Evolutionary conservation across 441 rosid species (phyloP).

Genomic region (Flueggea neowawraea): DNA sequence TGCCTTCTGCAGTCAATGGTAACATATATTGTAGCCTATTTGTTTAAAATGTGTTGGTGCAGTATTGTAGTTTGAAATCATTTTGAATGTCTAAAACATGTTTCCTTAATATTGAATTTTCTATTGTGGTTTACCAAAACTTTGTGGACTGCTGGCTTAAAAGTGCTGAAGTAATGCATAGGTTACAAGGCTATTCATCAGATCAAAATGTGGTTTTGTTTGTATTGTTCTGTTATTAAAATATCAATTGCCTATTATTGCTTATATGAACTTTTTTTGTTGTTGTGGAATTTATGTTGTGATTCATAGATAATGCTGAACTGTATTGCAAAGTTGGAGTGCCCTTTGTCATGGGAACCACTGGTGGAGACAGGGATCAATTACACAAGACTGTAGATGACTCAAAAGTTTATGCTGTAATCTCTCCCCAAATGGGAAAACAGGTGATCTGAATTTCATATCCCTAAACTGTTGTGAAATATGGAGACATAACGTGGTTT

Average conservation of each 20-base stretch:
- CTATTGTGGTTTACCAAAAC: not conserved
- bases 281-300: not conserved
- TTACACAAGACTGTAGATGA: constrained; percentile 55
- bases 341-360: constrained; percentile 94
- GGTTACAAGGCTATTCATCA: no score
- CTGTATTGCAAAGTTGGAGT: constrained; percentile 80
- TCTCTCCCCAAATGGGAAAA: constrained; percentile 93
- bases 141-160: not conserved
- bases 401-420: constrained; percentile 67
- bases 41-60: no score
- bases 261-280: not conserved
- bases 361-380: constrained; percentile 69
- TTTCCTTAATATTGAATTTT: not conserved
- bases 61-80: no score
- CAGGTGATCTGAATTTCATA: constrained; percentile 33
- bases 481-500: not conserved
- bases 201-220: no score
- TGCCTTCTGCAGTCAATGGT: constrained; percentile 87
- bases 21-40: constrained; percentile 2
- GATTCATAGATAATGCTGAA: constrained; percentile 60
- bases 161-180: no score
- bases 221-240: no score
- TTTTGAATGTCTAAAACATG: not conserved
- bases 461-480: constrained; percentile 2
- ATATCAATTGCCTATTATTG: not conserved